These are phyloP conservation scores for Didymosphaeria variabile DNA, from an alignment of 2,329 filamentous ascomycete species.

Conservation along the genomic window DNA sequence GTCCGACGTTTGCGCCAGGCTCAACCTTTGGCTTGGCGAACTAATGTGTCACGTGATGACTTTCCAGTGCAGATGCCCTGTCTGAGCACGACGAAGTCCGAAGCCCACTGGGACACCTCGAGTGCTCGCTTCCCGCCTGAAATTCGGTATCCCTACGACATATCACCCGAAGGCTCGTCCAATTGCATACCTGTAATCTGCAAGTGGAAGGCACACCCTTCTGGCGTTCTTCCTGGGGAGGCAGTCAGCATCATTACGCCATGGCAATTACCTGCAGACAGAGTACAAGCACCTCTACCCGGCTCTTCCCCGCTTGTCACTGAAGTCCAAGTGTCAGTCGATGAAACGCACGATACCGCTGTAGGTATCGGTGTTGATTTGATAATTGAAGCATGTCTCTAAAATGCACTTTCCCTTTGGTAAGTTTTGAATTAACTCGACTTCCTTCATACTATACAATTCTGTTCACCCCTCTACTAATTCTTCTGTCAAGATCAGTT, in stretches of 20 bases:
- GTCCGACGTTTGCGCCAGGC: not conserved
- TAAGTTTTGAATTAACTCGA: too few species aligned
- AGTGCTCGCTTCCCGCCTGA: not conserved
- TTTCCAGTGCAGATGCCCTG: not conserved
- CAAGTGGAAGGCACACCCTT: conserved; percentile 5
- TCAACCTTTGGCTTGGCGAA: not conserved
- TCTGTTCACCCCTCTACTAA: too few species aligned
- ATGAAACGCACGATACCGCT: conserved; percentile 17
- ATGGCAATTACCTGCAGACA: not conserved
- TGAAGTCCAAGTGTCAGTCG: conserved; percentile 21
- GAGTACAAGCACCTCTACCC: not conserved
- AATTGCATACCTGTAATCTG: not conserved
- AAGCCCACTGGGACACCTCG: not conserved
- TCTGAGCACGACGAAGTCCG: too few species aligned
- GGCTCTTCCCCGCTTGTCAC: conserved; percentile 18
- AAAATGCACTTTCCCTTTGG: too few species aligned
- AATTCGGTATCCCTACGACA: not conserved
- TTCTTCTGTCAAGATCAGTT: not conserved
- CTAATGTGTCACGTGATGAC: not conserved
- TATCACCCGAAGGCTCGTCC: not conserved
- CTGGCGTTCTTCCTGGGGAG: conserved; percentile 4
- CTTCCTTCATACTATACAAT: too few species aligned
- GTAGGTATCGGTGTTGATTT: not conserved
- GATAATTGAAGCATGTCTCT: too few species aligned
- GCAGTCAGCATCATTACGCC: not conserved